Conservation (phyloP, 163 green algal species). For the Volvox carteri region DNA sequence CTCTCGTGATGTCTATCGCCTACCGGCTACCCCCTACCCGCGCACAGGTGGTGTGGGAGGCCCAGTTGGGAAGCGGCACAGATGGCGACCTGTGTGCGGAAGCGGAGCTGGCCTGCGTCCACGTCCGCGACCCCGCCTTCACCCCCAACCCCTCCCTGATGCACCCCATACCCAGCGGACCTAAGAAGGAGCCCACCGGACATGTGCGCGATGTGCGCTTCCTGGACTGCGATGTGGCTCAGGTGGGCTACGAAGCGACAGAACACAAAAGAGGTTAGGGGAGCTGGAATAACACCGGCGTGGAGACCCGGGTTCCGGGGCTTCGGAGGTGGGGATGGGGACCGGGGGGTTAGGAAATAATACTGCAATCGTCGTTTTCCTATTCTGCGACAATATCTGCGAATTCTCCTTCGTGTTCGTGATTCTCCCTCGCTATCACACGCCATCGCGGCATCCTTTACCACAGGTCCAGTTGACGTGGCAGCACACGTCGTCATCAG, state of each 20-base stretch:
- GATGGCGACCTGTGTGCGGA: slow-evolving; percentile 76
- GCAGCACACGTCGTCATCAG: neutral
- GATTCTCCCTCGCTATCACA: too few species aligned
- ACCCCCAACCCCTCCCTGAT: slow-evolving; percentile 68
- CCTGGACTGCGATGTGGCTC: slow-evolving; percentile 76
- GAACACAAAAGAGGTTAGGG: too few species aligned
- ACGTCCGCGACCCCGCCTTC: slow-evolving; percentile 65
- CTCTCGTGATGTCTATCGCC: too few species aligned
- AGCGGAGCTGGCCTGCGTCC: slow-evolving; percentile 47
- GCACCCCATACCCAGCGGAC: slow-evolving; percentile 17
- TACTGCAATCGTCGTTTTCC: too few species aligned
- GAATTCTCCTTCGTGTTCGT: too few species aligned
- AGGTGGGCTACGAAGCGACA: slow-evolving; percentile 46
- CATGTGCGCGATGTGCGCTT: slow-evolving; percentile 75
- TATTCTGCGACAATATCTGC: too few species aligned
- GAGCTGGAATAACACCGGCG: too few species aligned
- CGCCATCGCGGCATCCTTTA: too few species aligned
- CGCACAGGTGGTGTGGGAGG: slow-evolving; percentile 80
- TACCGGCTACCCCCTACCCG: too few species aligned
- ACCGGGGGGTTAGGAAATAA: too few species aligned
- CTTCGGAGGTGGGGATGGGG: too few species aligned
- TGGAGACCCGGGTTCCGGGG: too few species aligned
- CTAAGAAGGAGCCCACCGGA: slow-evolving; percentile 56
- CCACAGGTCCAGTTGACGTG: slow-evolving; percentile 37
- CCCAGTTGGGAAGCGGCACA: slow-evolving; percentile 71